Conservation (phyloP, 2,329 filamentous ascomycete species). For the Exophiala sideris region DNA sequence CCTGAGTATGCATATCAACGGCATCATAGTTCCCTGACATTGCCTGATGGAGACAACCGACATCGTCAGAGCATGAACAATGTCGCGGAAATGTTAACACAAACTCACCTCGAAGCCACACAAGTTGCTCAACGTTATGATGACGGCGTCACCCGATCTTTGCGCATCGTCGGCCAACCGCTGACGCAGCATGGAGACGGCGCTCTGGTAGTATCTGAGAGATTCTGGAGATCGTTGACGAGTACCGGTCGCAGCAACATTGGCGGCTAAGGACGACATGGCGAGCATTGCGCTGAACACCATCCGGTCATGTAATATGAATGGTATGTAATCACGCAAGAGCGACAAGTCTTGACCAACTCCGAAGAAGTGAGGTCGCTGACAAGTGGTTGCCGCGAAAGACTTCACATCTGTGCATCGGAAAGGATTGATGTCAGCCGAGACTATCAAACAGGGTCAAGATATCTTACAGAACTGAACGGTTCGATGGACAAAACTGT, state of each 20-base stretch:
- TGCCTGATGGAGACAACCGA: constrained; percentile 2
- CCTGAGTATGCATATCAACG: constrained; percentile 18
- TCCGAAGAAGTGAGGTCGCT: constrained; percentile 12
- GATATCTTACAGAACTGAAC: neutral
- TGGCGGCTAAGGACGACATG: constrained; percentile 9
- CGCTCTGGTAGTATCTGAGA: constrained; percentile 11
- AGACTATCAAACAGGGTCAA: too few species aligned
- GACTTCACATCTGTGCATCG: constrained; percentile 8
- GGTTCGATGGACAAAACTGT: neutral
- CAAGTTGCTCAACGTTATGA: constrained; percentile 13
- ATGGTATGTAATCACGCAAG: constrained; percentile 15
- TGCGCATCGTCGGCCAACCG: constrained; percentile 9
- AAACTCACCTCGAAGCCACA: constrained; percentile 13
- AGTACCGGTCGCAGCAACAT: constrained; percentile 13
- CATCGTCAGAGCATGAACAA: neutral
- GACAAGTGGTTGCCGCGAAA: constrained; percentile 10
- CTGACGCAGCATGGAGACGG: constrained; percentile 12
- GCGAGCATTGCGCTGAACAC: constrained; percentile 11
- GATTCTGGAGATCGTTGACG: constrained; percentile 10
- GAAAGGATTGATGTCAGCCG: too few species aligned
- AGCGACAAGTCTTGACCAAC: constrained; percentile 11
- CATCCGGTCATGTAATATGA: constrained; percentile 16
- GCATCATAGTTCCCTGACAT: constrained; percentile 16
- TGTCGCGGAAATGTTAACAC: neutral
- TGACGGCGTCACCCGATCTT: constrained; percentile 11